A percentile compares a stretch with the other conserved stretches of the same genome.
Conservation (phyloP, 1,139 yeast genomes). For the Debaryomycetaceae sp. region DNA sequence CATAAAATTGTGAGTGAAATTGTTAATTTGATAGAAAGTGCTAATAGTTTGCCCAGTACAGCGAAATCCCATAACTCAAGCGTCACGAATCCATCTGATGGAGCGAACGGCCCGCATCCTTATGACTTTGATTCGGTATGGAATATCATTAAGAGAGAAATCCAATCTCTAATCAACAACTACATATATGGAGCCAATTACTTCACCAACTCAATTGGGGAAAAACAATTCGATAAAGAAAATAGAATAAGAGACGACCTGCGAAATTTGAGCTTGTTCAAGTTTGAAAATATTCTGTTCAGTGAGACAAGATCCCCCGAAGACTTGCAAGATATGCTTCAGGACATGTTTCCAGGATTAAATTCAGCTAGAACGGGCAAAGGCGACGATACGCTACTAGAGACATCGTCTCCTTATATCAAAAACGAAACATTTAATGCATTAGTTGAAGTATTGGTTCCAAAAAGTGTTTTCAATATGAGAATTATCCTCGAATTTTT, state of each 20-base stretch:
- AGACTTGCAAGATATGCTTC: constrained; percentile 45
- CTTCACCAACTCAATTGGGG: constrained; percentile 2
- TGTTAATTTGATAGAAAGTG: constrained; percentile 23
- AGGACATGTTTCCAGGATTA: constrained; percentile 64
- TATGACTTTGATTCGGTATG: constrained; percentile 54
- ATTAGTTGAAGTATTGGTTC: constrained; percentile 65
- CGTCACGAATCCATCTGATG: background rate
- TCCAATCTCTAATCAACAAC: constrained; percentile 51
- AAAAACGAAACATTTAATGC: constrained; percentile 54
- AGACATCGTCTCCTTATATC: constrained; percentile 47
- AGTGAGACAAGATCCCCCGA: constrained; percentile 34
- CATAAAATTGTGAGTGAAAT: constrained; percentile 66
- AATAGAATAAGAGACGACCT: constrained; percentile 10
- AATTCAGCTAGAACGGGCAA: constrained; percentile 26
- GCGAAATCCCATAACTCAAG: background rate
- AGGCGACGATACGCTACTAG: constrained; percentile 10
- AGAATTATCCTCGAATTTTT: constrained; percentile 65
- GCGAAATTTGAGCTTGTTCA: constrained; percentile 36
- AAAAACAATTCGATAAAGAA: background rate
- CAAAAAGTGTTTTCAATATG: constrained; percentile 79
- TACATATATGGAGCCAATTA: constrained; percentile 42
- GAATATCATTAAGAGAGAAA: constrained; percentile 55
- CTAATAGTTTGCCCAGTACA: constrained; percentile 7
- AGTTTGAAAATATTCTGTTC: constrained; percentile 42
- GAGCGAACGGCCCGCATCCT: background rate